Evolutionary conservation across 1,139 yeast species (phyloP).

Genomic region (Kodamaea sp.): DNA sequence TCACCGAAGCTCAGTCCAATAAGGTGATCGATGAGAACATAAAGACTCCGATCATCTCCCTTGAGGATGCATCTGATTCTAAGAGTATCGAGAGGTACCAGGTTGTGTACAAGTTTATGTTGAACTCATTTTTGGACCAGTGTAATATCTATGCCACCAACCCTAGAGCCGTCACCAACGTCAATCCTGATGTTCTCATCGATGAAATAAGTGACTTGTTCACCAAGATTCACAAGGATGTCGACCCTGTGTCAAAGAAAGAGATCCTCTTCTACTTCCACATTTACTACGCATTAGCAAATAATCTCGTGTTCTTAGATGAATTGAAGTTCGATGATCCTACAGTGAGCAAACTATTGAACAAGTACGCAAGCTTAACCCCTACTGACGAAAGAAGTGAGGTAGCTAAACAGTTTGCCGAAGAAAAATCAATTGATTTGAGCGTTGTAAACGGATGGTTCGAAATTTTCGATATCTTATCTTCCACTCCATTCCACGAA

Average conservation of each 20-base stretch:
- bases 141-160: constrained; percentile 18
- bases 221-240: constrained; percentile 20
- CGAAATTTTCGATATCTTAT: constrained; percentile 29
- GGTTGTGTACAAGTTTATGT: constrained; percentile 24
- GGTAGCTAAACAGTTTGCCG: constrained; percentile 1
- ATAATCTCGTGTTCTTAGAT: constrained; percentile 31
- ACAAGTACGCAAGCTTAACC: constrained; percentile 15
- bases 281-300: constrained; percentile 33
- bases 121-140: constrained; percentile 29
- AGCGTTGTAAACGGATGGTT: constrained; percentile 31
- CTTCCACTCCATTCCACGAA: constrained; percentile 31
- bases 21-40: constrained; percentile 18
- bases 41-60: constrained; percentile 22
- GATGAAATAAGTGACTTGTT: constrained; percentile 25
- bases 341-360: constrained; percentile 25
- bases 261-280: constrained; percentile 33
- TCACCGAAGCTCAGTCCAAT: constrained; percentile 25
- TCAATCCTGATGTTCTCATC: constrained; percentile 22
- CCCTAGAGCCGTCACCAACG: constrained; percentile 10
- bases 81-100: constrained; percentile 19
- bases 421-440: constrained; percentile 2
- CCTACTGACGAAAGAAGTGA: constrained; percentile 12
- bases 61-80: constrained; percentile 24
- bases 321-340: constrained; percentile 31
- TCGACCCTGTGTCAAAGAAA: constrained; percentile 23